These are phyloP conservation scores for Spizellomyces punctatus DNA, from an alignment of 192 early-diverging fungal genomes.

Conservation along the genomic window DNA sequence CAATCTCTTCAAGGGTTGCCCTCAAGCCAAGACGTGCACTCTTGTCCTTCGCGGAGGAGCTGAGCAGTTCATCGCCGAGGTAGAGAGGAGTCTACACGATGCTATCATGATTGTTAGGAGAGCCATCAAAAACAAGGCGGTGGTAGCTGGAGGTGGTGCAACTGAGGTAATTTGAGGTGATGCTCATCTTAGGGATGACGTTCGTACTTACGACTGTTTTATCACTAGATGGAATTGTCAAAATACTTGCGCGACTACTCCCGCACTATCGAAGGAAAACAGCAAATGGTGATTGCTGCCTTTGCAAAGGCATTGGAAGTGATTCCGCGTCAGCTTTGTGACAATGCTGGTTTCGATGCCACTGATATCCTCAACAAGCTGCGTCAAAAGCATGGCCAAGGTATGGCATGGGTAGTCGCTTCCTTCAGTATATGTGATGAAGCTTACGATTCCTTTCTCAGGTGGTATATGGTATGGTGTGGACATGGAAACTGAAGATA, in stretches of 20 bases:
- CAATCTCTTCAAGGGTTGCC: constrained; percentile 95
- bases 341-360: constrained; percentile 98
- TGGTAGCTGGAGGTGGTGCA: constrained; percentile 98
- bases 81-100: constrained; percentile 96
- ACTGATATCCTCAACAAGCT: constrained; percentile 98
- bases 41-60: constrained; percentile 95
- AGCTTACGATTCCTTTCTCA: constrained; percentile 3
- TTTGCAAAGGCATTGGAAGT: constrained; percentile 96
- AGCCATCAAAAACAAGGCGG: constrained; percentile 92
- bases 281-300: constrained; percentile 94
- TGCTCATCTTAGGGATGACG: neutral
- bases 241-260: constrained; percentile 91
- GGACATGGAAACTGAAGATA: constrained; percentile 85
- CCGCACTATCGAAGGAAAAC: constrained; percentile 95
- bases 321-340: constrained; percentile 97
- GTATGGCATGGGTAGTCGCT: constrained; percentile 28
- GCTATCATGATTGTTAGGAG: constrained; percentile 99
- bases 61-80: constrained; percentile 99
- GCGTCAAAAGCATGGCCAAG: constrained; percentile 86
- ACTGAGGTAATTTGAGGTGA: constrained; percentile 63
- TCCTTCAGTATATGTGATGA: neutral
- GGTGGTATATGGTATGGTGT: constrained; percentile 89
- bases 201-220: too few species aligned
- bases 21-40: constrained; percentile 93
- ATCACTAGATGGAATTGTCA: constrained; percentile 83